phyloP scores from a whole-genome alignment of 306 rosid species.

The Pachyrhizus erosus region DNA sequence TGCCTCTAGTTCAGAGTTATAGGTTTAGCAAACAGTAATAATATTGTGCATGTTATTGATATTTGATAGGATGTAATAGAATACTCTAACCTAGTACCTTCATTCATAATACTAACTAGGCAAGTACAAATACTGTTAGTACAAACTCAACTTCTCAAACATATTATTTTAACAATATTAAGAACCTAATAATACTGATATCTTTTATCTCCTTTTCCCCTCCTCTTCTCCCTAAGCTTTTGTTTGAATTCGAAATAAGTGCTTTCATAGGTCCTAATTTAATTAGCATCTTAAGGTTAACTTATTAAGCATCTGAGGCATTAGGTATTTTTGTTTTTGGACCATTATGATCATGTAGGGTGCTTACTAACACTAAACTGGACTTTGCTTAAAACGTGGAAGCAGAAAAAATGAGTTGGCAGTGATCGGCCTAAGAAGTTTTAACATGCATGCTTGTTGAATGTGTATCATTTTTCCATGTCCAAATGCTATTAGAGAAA shows the following conservation, averaged over 20 bases:
- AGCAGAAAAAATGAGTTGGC: too few relatives aligned
- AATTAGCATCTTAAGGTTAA: background rate
- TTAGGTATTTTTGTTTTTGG: background rate
- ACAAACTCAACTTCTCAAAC: background rate
- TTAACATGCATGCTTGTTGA: too few relatives aligned
- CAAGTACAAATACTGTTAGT: constrained; percentile 24
- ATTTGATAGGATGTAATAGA: constrained; percentile 18
- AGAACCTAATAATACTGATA: background rate
- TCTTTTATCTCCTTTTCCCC: background rate
- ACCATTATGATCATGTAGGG: background rate
- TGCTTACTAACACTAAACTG: background rate
- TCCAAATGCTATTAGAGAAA: too few relatives aligned
- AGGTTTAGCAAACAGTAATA: background rate
- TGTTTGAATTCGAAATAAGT: too few relatives aligned
- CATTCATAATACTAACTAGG: background rate
- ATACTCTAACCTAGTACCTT: background rate
- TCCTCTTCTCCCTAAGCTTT: background rate
- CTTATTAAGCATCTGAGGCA: background rate
- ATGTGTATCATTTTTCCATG: too few relatives aligned
- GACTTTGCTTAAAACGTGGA: too few relatives aligned
- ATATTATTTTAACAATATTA: background rate
- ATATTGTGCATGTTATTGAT: constrained; percentile 13
- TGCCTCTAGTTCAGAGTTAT: background rate
- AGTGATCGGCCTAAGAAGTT: too few relatives aligned
- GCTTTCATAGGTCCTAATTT: constrained; percentile 5